phyloP scores from a whole-genome alignment of 306 rosid genomes.

The Prosopis cineraria region DNA sequence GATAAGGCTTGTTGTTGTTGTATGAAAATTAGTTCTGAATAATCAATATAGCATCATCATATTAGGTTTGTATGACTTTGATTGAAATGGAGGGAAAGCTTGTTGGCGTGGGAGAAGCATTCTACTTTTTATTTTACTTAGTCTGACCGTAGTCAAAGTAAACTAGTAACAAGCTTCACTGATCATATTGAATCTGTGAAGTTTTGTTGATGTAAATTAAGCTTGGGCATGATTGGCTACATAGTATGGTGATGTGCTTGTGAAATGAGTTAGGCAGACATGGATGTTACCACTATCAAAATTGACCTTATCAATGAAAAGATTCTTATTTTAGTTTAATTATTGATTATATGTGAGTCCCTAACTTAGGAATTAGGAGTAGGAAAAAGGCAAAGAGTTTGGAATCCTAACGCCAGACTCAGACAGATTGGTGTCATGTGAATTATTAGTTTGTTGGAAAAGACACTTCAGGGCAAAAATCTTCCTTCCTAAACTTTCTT shows the following conservation, averaged over 20 bases:
- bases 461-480: background rate
- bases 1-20: too few relatives aligned
- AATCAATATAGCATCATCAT: background rate
- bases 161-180: background rate
- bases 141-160: background rate
- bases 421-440: background rate
- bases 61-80: background rate
- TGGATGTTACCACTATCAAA: background rate
- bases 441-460: background rate
- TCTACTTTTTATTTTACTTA: background rate
- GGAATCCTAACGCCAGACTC: background rate
- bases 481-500: slow-evolving; percentile 1
- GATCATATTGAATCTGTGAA: background rate
- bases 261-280: background rate
- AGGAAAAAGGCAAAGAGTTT: background rate
- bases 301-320: background rate
- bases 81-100: background rate
- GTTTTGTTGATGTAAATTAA: background rate
- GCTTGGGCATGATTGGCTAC: background rate
- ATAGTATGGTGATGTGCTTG: background rate
- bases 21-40: background rate
- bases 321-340: background rate
- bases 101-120: background rate
- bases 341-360: background rate
- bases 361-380: background rate